These are phyloP conservation scores for Acer saccharum DNA, from an alignment of 345 rosid genomes.

Conservation along the genomic window DNA sequence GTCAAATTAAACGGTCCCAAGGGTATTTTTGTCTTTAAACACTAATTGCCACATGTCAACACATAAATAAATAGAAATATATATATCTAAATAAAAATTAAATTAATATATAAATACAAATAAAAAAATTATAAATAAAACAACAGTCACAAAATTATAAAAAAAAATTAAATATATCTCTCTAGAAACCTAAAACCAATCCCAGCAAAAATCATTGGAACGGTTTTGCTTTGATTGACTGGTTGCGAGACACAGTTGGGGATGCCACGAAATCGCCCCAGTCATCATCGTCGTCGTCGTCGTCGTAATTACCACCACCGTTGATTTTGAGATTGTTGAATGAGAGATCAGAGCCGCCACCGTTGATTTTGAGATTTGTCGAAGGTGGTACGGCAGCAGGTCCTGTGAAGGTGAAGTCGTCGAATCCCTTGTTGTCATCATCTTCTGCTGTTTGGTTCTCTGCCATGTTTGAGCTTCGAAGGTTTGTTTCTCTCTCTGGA, in stretches of 20 bases:
- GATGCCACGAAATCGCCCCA: conserved; percentile 81
- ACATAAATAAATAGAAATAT: too few relatives aligned
- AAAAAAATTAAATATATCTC: too few relatives aligned
- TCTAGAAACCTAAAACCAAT: too few relatives aligned
- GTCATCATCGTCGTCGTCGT: conserved; percentile 16
- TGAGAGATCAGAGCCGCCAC: conserved; percentile 30
- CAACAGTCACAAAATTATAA: too few relatives aligned
- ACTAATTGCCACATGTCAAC: too few relatives aligned
- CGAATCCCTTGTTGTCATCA: conserved; percentile 51
- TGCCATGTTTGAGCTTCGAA: neutral
- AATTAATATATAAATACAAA: too few relatives aligned
- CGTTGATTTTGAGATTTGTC: conserved; percentile 27
- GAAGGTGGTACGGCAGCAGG: conserved; percentile 13
- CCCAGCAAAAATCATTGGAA: too few relatives aligned
- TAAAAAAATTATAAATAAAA: too few relatives aligned
- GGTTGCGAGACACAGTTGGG: conserved; percentile 23
- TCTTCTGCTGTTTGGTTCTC: conserved; percentile 24
- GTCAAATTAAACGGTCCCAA: too few relatives aligned
- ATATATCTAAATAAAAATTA: too few relatives aligned
- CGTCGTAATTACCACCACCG: conserved; percentile 29
- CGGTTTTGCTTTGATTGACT: conserved; percentile 26
- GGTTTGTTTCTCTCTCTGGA: conserved; percentile 1
- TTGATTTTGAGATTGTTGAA: conserved; percentile 17
- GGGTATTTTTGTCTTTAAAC: too few relatives aligned
- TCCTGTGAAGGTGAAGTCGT: conserved; percentile 46